Evolutionary conservation across 805 yeast species (phyloP).

Genomic region (Pichia cabralensis): DNA sequence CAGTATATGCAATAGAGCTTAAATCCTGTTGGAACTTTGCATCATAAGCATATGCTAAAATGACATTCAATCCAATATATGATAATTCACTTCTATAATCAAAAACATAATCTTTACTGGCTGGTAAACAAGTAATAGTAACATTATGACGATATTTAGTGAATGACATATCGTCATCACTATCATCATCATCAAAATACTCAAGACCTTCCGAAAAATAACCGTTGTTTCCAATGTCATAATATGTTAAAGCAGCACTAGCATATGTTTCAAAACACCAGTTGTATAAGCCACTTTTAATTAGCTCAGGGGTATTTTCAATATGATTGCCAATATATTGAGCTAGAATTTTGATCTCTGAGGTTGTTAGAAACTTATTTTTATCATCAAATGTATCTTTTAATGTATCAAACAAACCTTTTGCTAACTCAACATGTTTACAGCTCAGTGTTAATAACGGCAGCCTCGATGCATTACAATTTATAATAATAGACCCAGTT

Average conservation of each 20-base stretch:
- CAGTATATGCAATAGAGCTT: background rate
- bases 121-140: slow-evolving; percentile 13
- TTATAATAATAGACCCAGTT: slow-evolving; percentile 2
- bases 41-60: slow-evolving; percentile 38
- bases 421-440: slow-evolving; percentile 41
- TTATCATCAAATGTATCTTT: slow-evolving; percentile 17
- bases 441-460: slow-evolving; percentile 31
- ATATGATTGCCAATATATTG: slow-evolving; percentile 38
- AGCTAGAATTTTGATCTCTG: slow-evolving; percentile 36
- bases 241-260: slow-evolving; percentile 2
- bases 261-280: slow-evolving; percentile 38
- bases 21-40: slow-evolving; percentile 1
- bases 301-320: slow-evolving; percentile 37
- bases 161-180: too few relatives aligned
- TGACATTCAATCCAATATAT: slow-evolving; percentile 31
- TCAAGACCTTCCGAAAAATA: too few relatives aligned
- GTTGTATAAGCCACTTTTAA: slow-evolving; percentile 30
- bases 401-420: slow-evolving; percentile 40
- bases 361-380: slow-evolving; percentile 33
- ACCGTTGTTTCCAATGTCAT: too few relatives aligned
- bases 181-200: background rate
- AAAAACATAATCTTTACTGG: slow-evolving; percentile 23
- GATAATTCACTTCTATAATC: slow-evolving; percentile 36
- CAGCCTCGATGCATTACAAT: background rate
- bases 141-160: too few relatives aligned